Evolutionary conservation across 768 basidiomycete genomes (phyloP).

Genomic region (Plicaturopsis crispa): DNA sequence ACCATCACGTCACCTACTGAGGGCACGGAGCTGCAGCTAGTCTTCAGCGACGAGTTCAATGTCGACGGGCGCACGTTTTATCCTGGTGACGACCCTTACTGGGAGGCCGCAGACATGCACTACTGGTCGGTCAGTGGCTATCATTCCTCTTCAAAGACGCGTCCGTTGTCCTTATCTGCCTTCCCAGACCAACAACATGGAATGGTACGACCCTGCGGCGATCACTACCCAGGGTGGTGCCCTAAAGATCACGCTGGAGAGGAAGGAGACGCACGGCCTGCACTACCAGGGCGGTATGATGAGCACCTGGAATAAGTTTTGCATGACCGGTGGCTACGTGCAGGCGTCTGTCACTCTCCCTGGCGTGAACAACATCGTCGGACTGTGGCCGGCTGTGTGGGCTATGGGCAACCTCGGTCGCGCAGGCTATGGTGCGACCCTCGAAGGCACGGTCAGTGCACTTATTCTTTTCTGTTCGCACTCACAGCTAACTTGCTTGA

Average conservation of each 20-base stretch:
- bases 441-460: constrained; percentile 68
- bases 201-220: constrained; percentile 89
- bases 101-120: constrained; percentile 79
- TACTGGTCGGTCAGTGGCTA: constrained; percentile 52
- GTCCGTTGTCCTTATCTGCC: constrained; percentile 1
- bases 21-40: constrained; percentile 52
- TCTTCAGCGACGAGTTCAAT: constrained; percentile 90
- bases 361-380: constrained; percentile 53
- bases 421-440: constrained; percentile 80
- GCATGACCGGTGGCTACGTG: constrained; percentile 84
- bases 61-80: constrained; percentile 74
- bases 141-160: constrained; percentile 1
- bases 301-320: constrained; percentile 83
- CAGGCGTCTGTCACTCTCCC: constrained; percentile 65
- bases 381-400: constrained; percentile 80
- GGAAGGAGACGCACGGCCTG: constrained; percentile 61
- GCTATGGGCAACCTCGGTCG: constrained; percentile 78
- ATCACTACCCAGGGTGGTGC: constrained; percentile 67
- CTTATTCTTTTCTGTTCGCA: background rate
- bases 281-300: constrained; percentile 69
- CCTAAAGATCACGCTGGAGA: constrained; percentile 66
- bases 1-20: constrained; percentile 45
- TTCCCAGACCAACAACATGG: constrained; percentile 62
- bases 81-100: constrained; percentile 85
- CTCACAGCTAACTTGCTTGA: constrained; percentile 2